These are phyloP conservation scores for Aspergillus baeticus DNA, from an alignment of 495 filamentous ascomycete species.

Conservation along the genomic window DNA sequence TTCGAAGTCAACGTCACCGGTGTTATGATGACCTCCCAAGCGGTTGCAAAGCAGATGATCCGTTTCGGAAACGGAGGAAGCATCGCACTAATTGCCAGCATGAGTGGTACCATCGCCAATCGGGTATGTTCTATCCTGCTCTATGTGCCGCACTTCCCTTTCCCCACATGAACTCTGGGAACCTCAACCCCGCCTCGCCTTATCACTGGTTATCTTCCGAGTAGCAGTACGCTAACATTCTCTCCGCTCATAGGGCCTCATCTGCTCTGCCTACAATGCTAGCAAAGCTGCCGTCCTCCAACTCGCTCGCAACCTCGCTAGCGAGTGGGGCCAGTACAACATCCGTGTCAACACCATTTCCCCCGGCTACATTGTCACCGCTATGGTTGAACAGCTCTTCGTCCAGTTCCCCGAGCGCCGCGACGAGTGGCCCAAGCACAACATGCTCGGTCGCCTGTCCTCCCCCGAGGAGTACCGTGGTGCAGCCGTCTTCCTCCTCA, in stretches of 20 bases:
- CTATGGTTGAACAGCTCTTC: slow-evolving; percentile 82
- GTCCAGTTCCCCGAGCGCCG: slow-evolving; percentile 70
- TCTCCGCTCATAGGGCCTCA: slow-evolving; percentile 51
- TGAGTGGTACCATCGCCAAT: slow-evolving; percentile 73
- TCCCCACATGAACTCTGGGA: neutral
- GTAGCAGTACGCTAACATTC: neutral
- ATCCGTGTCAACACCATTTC: slow-evolving; percentile 96
- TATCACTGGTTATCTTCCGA: neutral
- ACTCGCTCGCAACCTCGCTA: slow-evolving; percentile 78
- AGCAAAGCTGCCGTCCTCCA: slow-evolving; percentile 88
- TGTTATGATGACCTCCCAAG: slow-evolving; percentile 71
- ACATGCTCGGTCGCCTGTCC: slow-evolving; percentile 83
- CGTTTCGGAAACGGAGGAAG: slow-evolving; percentile 68
- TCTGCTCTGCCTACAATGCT: slow-evolving; percentile 83
- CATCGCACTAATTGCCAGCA: slow-evolving; percentile 71
- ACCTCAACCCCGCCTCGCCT: neutral
- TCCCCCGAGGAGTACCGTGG: slow-evolving; percentile 78
- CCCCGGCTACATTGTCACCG: slow-evolving; percentile 92
- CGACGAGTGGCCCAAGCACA: slow-evolving; percentile 78
- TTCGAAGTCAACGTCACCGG: slow-evolving; percentile 76
- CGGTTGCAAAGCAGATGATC: slow-evolving; percentile 74
- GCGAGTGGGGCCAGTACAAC: slow-evolving; percentile 80
- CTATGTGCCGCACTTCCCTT: slow-evolving; percentile 10
- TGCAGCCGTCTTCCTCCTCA: slow-evolving; percentile 80
- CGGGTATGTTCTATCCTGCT: slow-evolving; percentile 38